Evolutionary conservation across 2,329 filamentous ascomycete genomes (phyloP).

Genomic region (Nothophoma quercina): DNA sequence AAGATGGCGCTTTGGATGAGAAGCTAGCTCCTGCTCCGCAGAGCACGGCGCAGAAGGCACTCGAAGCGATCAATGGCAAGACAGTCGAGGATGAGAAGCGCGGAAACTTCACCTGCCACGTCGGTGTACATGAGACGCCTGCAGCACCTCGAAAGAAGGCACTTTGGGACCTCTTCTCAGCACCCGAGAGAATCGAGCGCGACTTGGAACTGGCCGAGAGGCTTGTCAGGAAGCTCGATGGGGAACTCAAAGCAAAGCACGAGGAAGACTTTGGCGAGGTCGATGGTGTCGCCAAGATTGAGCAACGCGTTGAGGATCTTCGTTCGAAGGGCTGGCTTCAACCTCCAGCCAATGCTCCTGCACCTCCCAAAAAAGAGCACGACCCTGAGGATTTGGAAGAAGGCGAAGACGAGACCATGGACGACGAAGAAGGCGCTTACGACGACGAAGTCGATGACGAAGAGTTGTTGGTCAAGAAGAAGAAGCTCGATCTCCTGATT

Average conservation of each 20-base stretch:
- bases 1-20: slow-evolving; percentile 65
- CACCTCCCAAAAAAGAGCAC: slow-evolving; percentile 67
- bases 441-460: slow-evolving; percentile 90
- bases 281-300: slow-evolving; percentile 80
- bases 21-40: slow-evolving; percentile 52
- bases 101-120: slow-evolving; percentile 96
- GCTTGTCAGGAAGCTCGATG: slow-evolving; percentile 83
- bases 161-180: slow-evolving; percentile 94
- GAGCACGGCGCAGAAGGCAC: slow-evolving; percentile 79
- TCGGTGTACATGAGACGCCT: slow-evolving; percentile 92
- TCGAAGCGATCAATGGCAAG: slow-evolving; percentile 96
- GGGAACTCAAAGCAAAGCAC: slow-evolving; percentile 78
- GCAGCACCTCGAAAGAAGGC: slow-evolving; percentile 90
- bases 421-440: slow-evolving; percentile 71
- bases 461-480: slow-evolving; percentile 89
- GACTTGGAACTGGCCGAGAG: slow-evolving; percentile 85
- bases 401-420: slow-evolving; percentile 68
- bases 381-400: slow-evolving; percentile 73
- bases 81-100: slow-evolving; percentile 93
- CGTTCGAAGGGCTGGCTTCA: slow-evolving; percentile 79
- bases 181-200: slow-evolving; percentile 90
- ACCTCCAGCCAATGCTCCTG: slow-evolving; percentile 63
- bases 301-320: slow-evolving; percentile 85
- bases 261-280: slow-evolving; percentile 38
- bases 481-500: slow-evolving; percentile 92